Base-by-base conservation (phyloP, 768 basidiomycete species). In the Phanerodontia chrysosporium region DNA sequence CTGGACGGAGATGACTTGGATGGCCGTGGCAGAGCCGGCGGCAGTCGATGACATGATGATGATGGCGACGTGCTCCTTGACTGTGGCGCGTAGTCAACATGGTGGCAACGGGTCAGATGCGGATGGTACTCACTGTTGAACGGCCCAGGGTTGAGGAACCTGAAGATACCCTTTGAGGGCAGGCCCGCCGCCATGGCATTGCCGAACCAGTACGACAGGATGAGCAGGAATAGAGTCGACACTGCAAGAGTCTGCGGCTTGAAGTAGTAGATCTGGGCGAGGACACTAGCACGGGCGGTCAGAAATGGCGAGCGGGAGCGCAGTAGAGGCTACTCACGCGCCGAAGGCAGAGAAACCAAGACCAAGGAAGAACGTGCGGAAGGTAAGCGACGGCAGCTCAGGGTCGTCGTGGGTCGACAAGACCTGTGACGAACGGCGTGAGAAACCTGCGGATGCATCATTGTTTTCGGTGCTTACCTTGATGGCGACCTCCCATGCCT, bases 301-400 rank as follows among this genome's bases (percentile, higher is more conserved):
- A 51, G 49, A 30, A 39, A 30, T 21, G n/a, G 32, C 39, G 27
- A 45, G 51, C 46, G 46, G n/a, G 5, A 80, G 69, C 3, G n/a
- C 39, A 42, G n/a, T n/a, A n/a, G n/a, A 42, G 32, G 24, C 13
- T 22, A 83, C 83, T 42, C 73, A 76, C 58, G 69, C 69, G 25
- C 82, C 82, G 65, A 85, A 85, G 59, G 80, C 80, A 9, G 81
- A 76, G 18, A 84, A 73, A 10, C 82, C 83, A 16, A 83, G 64
- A 36, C 79, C 80, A 1, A 84, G 73, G 68, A 84, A 77, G 75
- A 80, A 78, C 65, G 82, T 78, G 16, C 83, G 72, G 70, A 85
- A 83, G 0, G 83, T 84, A 60, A 80, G 78, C 0, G 75, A 71
- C 0, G 76, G 80, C 32, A 73, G 66, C 27, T 69, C 69, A 12